Base-by-base conservation (phyloP, 2,329 filamentous ascomycete species). In the Penicillium concentricum region DNA sequence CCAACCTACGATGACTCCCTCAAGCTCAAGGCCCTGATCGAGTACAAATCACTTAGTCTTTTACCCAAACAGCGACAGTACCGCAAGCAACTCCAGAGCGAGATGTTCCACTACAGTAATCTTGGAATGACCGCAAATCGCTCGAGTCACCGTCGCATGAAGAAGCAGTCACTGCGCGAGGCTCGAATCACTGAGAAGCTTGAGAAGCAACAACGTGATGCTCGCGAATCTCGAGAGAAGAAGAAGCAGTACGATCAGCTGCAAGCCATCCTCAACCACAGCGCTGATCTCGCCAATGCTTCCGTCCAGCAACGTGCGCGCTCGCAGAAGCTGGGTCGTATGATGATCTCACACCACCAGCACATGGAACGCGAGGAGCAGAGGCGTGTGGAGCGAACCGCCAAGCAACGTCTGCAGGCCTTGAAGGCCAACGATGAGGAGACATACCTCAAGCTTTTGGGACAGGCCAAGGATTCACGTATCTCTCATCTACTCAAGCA, bases 361-460 rank as follows among this genome's bases (percentile, higher is more conserved):
- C 91, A 93, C 73, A 97, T 99, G 73, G 94, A 99, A 75, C 96
- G 96, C 79, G 94, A 99, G 81, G 94, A 99, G 78, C 93, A 97
- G 83, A 97, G 96, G 81, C 90, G 94, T 61, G 90, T 99, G 64
- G 94, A 99, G 79, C 86, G 94, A 62, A 99, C 93, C 10, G 94
- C 94, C 62, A 99, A 99, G 82, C 94, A 99, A 77, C 94, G 94
- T 97, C 87, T 99, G 64, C 93, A 97, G 76, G 94, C 94, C 60
- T 84, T 99, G 74, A 97, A 97, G 79, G 93, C 94, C 69, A 96
- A 99, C 86, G 94, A 99, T 75, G 94, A 99, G 79, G 94, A 97
- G 78, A 96, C 94, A 0, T 99, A 99, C 74, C 85, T 99, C 77
- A 97, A 97, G 77, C 83, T 99, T 71, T 88, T 99, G 68, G 94